Evolutionary conservation across 1,284 basidiomycete species (phyloP).

Genomic region (Sphagnurus paluster): DNA sequence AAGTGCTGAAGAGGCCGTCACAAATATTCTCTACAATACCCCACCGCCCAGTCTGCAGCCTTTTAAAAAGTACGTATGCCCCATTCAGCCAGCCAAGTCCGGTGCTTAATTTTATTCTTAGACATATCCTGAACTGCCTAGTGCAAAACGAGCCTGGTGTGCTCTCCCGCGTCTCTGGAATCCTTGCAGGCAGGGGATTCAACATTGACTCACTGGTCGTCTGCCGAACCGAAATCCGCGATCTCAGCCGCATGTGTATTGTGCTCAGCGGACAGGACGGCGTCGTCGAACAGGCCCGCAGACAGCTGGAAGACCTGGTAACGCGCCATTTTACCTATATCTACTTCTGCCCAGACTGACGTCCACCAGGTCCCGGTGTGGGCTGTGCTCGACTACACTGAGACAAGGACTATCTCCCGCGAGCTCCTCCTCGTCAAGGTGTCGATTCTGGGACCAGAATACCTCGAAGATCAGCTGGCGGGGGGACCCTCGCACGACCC

Average conservation of each 20-base stretch:
- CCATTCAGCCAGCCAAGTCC: slow-evolving; percentile 1
- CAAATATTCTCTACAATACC: slow-evolving; percentile 95
- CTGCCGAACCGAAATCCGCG: slow-evolving; percentile 96
- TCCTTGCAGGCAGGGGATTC: slow-evolving; percentile 95
- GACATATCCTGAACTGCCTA: slow-evolving; percentile 96
- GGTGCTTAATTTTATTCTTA: slow-evolving; percentile 29
- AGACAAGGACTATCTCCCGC: slow-evolving; percentile 85
- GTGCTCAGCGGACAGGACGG: slow-evolving; percentile 96
- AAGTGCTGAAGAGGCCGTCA: slow-evolving; percentile 91
- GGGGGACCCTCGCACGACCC: slow-evolving; percentile 84
- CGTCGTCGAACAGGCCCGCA: slow-evolving; percentile 94
- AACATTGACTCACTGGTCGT: slow-evolving; percentile 99
- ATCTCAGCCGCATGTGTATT: slow-evolving; percentile 98
- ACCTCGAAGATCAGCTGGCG: slow-evolving; percentile 85
- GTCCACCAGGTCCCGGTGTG: slow-evolving; percentile 85
- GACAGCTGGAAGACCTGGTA: slow-evolving; percentile 93
- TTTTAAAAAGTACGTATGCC: slow-evolving; percentile 80
- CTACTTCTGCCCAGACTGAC: slow-evolving; percentile 7
- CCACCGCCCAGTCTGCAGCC: slow-evolving; percentile 91
- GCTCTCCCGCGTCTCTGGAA: slow-evolving; percentile 95
- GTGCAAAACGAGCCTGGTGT: slow-evolving; percentile 99
- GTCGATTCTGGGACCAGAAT: slow-evolving; percentile 96
- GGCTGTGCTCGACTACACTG: slow-evolving; percentile 96
- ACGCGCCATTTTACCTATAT: slow-evolving; percentile 25
- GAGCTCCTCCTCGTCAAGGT: slow-evolving; percentile 91